phyloP scores from a whole-genome alignment of 305 asterid genomes.

The Fraxinus paxiana region DNA sequence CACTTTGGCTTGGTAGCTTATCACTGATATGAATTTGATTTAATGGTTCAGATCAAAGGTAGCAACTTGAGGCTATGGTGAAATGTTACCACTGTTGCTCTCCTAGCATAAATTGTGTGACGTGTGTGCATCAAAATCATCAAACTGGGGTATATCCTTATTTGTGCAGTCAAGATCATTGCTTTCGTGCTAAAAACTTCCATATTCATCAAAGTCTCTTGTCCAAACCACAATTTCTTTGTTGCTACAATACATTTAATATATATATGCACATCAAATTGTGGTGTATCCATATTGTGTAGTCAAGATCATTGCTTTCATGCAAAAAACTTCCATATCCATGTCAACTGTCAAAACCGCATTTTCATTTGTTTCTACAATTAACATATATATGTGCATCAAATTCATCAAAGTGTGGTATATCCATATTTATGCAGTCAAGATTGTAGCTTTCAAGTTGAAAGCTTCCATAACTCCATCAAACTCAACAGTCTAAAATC shows the following conservation, averaged over 20 bases:
- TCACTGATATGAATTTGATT: background rate
- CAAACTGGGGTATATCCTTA: background rate
- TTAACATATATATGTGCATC: background rate
- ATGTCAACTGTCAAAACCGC: background rate
- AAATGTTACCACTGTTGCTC: background rate
- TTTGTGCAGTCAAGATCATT: background rate
- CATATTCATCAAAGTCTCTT: slow-evolving; percentile 14
- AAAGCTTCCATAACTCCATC: slow-evolving; percentile 14
- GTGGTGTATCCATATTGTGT: background rate
- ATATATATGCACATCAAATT: background rate
- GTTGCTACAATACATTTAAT: background rate
- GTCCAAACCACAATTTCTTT: slow-evolving; percentile 1
- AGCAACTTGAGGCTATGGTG: background rate
- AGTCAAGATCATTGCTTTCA: slow-evolving; percentile 1
- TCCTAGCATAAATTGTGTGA: background rate
- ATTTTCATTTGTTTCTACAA: background rate
- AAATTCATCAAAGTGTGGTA: background rate
- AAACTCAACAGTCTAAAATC: slow-evolving; percentile 9
- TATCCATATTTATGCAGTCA: slow-evolving; percentile 6
- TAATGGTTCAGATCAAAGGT: background rate
- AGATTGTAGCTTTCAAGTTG: background rate
- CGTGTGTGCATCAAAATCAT: background rate
- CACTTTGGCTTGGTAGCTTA: background rate
- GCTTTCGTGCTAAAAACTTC: slow-evolving; percentile 6
- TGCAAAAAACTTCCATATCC: slow-evolving; percentile 13